phyloP scores from a whole-genome alignment of 2,329 filamentous ascomycete genomes.

The Claviceps spartinae region DNA sequence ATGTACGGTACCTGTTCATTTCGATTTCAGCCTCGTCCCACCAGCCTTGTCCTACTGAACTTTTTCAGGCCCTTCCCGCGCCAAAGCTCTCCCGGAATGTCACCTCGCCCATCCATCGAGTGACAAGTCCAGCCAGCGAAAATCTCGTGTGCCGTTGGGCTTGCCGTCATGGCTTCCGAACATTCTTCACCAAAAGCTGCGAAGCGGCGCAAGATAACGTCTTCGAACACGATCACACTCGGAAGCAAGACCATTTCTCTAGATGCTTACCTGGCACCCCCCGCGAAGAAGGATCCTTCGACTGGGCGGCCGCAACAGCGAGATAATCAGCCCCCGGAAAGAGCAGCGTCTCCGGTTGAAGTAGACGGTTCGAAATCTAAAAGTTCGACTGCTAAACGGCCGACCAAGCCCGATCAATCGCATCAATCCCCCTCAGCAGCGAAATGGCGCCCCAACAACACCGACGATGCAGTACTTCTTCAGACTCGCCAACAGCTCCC shows the following conservation, averaged over 20 bases:
- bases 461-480: conserved; percentile 21
- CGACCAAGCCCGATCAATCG: background rate
- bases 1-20: too few relatives aligned
- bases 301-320: background rate
- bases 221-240: conserved; percentile 27
- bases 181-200: conserved; percentile 12
- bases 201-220: conserved; percentile 25
- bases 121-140: background rate
- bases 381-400: background rate
- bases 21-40: too few relatives aligned
- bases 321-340: background rate
- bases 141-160: background rate
- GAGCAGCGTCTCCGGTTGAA: background rate
- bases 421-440: background rate
- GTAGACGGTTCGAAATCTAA: background rate
- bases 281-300: background rate
- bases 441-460: conserved; percentile 7
- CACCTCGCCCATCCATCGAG: background rate
- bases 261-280: conserved; percentile 32
- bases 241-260: conserved; percentile 36
- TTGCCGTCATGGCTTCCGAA: conserved; percentile 2
- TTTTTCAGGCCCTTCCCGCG: too few relatives aligned
- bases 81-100: background rate
- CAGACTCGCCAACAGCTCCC: conserved; percentile 55
- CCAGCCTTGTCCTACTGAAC: too few relatives aligned